A percentile compares a stretch with the other conserved stretches of the same genome.
Evolutionary conservation across 1,284 basidiomycete species (phyloP).

Genomic region (Coniophora puteana): DNA sequence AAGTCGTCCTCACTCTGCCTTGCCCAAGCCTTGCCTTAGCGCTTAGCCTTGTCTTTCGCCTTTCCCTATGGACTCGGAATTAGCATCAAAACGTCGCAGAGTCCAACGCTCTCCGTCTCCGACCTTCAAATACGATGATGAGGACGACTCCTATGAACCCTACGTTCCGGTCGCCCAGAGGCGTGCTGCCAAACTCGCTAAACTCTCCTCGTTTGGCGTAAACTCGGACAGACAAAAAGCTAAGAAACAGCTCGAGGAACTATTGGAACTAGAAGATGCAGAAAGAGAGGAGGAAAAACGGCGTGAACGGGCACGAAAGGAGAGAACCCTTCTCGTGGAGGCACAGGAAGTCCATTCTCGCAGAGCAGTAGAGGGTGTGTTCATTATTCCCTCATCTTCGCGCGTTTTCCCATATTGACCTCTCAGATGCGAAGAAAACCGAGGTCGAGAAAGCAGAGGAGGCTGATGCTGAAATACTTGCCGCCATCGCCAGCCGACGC

Average conservation of each 20-base stretch:
- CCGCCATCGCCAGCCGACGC: slow-evolving; percentile 86
- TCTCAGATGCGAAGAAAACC: slow-evolving; percentile 80
- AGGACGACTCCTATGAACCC: slow-evolving; percentile 70
- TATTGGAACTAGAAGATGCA: slow-evolving; percentile 69
- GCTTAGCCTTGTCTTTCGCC: neutral
- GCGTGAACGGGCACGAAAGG: slow-evolving; percentile 73
- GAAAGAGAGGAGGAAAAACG: slow-evolving; percentile 73
- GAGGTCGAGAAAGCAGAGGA: slow-evolving; percentile 83
- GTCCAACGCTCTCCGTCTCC: slow-evolving; percentile 60
- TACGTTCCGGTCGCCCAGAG: slow-evolving; percentile 90
- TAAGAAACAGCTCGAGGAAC: slow-evolving; percentile 50
- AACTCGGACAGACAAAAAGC: slow-evolving; percentile 53
- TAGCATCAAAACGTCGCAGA: slow-evolving; percentile 42
- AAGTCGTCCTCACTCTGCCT: neutral
- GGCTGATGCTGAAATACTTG: slow-evolving; percentile 86
- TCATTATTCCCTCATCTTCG: neutral
- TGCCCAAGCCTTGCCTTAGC: too few species aligned
- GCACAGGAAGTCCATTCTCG: slow-evolving; percentile 89
- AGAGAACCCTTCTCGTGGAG: slow-evolving; percentile 83
- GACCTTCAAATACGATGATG: slow-evolving; percentile 51
- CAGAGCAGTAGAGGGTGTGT: slow-evolving; percentile 77
- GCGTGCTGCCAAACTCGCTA: slow-evolving; percentile 76
- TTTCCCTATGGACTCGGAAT: slow-evolving; percentile 10
- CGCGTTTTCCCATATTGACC: slow-evolving; percentile 8
- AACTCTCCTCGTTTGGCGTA: slow-evolving; percentile 60